Conservation (phyloP, 345 rosid genomes). For the Cardiospermum halicacabum region DNA sequence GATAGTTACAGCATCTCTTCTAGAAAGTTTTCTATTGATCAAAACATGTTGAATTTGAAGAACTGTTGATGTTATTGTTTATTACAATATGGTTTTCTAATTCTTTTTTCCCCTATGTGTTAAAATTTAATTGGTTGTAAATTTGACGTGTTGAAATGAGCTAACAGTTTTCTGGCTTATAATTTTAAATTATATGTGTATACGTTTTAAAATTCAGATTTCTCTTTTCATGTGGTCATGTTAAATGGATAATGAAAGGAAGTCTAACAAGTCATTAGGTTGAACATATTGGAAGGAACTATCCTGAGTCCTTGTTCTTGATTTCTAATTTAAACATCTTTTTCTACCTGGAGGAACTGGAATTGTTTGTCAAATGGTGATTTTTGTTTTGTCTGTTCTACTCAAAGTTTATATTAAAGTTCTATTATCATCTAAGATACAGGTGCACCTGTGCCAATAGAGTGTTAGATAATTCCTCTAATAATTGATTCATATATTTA, state of each 20-base stretch:
- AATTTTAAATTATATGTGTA: too few species aligned
- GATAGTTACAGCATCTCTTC: background rate
- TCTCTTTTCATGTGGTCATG: background rate
- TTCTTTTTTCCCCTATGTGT: background rate
- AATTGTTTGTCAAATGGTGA: background rate
- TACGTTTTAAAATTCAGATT: background rate
- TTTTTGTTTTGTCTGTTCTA: background rate
- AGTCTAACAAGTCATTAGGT: background rate
- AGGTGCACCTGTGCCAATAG: background rate
- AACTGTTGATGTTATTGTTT: too few species aligned
- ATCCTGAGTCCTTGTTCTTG: background rate
- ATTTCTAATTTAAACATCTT: background rate
- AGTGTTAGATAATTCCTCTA: slow-evolving; percentile 10
- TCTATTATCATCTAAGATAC: background rate
- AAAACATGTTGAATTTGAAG: background rate
- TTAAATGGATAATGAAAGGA: background rate
- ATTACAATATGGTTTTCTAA: too few species aligned
- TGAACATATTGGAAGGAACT: background rate
- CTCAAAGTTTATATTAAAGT: background rate
- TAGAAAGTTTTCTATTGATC: background rate
- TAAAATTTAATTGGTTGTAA: background rate
- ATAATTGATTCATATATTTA: slow-evolving; percentile 3
- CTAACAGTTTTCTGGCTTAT: background rate
- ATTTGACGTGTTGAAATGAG: background rate
- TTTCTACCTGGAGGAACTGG: background rate